phyloP scores from a whole-genome alignment of 2,329 filamentous ascomycete species.

The Pseudogymnoascus sp. region DNA sequence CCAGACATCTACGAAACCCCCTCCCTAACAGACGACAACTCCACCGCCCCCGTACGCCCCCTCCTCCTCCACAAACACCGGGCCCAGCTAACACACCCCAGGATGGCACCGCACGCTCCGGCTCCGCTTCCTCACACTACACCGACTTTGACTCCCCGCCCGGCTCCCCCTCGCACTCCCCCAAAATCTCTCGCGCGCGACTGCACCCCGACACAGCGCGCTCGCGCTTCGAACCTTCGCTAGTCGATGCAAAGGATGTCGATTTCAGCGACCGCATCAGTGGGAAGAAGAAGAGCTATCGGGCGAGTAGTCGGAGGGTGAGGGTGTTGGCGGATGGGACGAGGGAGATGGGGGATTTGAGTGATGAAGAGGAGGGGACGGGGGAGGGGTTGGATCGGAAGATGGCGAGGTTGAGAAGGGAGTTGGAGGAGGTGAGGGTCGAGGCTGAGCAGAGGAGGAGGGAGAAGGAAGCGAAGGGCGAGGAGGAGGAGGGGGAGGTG shows the following conservation, averaged over 20 bases:
- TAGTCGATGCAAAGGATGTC: conserved; percentile 67
- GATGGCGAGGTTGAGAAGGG: conserved; percentile 73
- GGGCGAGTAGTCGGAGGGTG: conserved; percentile 60
- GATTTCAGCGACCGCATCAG: conserved; percentile 88
- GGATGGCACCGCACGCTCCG: conserved; percentile 42
- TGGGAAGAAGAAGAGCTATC: conserved; percentile 77
- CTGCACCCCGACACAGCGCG: conserved; percentile 74
- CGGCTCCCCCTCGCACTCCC: conserved; percentile 48
- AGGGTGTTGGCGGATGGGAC: conserved; percentile 56
- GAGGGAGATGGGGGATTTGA: conserved; percentile 65
- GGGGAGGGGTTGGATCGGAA: conserved; percentile 74
- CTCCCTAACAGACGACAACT: conserved; percentile 82
- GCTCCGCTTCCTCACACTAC: conserved; percentile 46
- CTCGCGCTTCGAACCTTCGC: conserved; percentile 66
- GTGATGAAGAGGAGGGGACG: conserved; percentile 59
- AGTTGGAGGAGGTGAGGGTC: conserved; percentile 64
- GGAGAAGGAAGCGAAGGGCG: conserved; percentile 36
- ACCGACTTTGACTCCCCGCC: conserved; percentile 57
- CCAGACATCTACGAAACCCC: conserved; percentile 97
- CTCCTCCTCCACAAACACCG: background rate
- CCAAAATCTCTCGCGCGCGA: conserved; percentile 61
- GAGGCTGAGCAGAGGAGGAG: conserved; percentile 51
- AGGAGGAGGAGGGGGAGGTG: conserved; percentile 32
- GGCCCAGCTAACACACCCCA: conserved; percentile 11
- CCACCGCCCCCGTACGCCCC: conserved; percentile 65